A percentile compares a stretch with the other conserved stretches of the same genome.
These are phyloP conservation scores for Rhododendron molle DNA, from an alignment of 148 eudicot genomes.

Conservation along the genomic window DNA sequence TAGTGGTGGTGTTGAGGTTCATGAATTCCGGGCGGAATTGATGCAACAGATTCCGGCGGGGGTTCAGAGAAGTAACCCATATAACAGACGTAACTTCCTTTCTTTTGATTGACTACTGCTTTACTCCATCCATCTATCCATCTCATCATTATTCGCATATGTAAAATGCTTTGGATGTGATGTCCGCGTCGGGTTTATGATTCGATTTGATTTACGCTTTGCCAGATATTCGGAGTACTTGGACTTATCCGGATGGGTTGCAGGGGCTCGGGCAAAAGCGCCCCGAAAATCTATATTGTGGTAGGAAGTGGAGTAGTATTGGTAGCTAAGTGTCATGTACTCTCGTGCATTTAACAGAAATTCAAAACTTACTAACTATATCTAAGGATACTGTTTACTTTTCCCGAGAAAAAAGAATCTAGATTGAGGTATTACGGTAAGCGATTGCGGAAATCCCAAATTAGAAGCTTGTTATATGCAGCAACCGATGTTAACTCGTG, in stretches of 20 bases:
- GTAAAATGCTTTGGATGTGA: not conserved
- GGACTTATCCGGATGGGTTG: not conserved
- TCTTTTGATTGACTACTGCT: conserved; percentile 1
- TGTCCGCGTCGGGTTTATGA: not conserved
- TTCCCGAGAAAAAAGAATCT: not conserved
- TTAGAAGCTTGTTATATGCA: not conserved
- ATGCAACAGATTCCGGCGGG: conserved; percentile 13
- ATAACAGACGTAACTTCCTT: conserved; percentile 3
- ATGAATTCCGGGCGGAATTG: conserved; percentile 10
- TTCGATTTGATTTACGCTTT: not conserved
- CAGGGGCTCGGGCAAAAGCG: too few species aligned
- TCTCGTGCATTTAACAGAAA: too few species aligned
- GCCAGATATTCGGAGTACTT: not conserved
- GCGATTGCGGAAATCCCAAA: not conserved
- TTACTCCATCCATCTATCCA: not conserved
- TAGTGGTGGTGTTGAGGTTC: not conserved
- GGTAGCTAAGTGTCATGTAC: too few species aligned
- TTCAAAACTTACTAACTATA: too few species aligned
- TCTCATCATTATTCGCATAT: not conserved
- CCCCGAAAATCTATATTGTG: too few species aligned
- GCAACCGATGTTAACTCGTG: not conserved
- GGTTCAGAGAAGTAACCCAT: conserved; percentile 3
- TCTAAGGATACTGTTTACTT: too few species aligned
- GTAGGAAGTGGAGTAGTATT: too few species aligned
- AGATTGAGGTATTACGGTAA: not conserved